Evolutionary conservation across 73 alveolate species (phyloP).

Genomic region (Diophrys sp.): DNA sequence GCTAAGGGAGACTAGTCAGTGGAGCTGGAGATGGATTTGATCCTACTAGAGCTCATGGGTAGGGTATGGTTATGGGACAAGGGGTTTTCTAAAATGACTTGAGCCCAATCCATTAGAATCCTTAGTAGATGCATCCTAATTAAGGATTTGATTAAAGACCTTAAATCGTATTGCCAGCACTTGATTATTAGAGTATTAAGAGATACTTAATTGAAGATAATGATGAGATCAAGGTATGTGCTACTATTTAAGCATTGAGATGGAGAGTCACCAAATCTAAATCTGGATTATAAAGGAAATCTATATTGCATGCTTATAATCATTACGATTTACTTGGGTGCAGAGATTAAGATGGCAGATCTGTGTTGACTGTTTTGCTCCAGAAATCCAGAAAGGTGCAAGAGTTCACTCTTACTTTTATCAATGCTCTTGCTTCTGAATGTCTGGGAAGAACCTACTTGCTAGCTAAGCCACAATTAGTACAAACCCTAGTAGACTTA

Average conservation of each 20-base stretch:
- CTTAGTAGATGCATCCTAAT: background rate
- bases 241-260: constrained; percentile 68
- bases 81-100: no score
- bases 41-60: no score
- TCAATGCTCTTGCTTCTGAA: constrained; percentile 66
- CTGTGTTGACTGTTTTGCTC: constrained; percentile 4
- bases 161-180: constrained; percentile 4
- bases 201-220: constrained; percentile 24
- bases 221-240: constrained; percentile 54
- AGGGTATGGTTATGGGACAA: no score
- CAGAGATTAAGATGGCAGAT: constrained; percentile 1
- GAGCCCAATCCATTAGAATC: background rate
- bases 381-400: constrained; percentile 24
- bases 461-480: constrained; percentile 2
- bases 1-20: no score
- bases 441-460: constrained; percentile 61
- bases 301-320: constrained; percentile 40
- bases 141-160: background rate
- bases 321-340: constrained; percentile 54
- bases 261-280: constrained; percentile 67
- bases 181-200: constrained; percentile 44
- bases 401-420: constrained; percentile 47
- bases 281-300: constrained; percentile 9
- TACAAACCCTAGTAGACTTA: constrained; percentile 16
- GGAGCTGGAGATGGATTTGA: background rate